phyloP scores from a whole-genome alignment of 352 stramenopile species.

The Peronospora belbahrii region DNA sequence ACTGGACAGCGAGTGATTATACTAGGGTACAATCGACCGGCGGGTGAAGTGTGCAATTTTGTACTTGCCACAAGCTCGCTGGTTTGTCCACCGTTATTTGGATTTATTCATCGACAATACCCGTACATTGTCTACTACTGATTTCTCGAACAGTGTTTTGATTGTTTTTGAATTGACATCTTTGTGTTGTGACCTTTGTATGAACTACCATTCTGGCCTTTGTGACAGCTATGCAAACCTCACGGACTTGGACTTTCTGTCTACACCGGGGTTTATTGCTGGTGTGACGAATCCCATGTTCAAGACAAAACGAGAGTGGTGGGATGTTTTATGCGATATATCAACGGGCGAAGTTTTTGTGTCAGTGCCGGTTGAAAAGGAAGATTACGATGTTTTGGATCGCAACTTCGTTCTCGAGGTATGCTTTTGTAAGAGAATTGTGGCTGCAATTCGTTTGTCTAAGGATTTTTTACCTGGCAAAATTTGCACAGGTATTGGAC shows the following conservation, averaged over 20 bases:
- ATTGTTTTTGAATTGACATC: too few relatives aligned
- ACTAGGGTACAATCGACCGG: conserved; percentile 76
- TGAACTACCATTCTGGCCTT: too few relatives aligned
- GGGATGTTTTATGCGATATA: conserved; percentile 86
- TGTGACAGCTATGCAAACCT: conserved; percentile 81
- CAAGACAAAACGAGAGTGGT: conserved; percentile 87
- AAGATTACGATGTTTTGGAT: conserved; percentile 66
- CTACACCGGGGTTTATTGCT: conserved; percentile 79
- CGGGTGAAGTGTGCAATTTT: conserved; percentile 80
- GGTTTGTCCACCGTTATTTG: conserved; percentile 72
- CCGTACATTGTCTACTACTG: conserved; percentile 28
- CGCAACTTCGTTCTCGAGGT: conserved; percentile 73
- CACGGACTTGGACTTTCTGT: conserved; percentile 83
- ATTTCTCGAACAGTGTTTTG: not conserved
- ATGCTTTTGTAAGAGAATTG: not conserved
- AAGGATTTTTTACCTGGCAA: conserved; percentile 1
- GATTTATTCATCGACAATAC: conserved; percentile 71
- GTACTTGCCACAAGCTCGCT: conserved; percentile 79
- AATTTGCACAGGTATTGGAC: conserved; percentile 52
- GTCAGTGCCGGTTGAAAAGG: conserved; percentile 48
- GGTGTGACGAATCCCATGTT: conserved; percentile 91
- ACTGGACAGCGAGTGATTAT: conserved; percentile 72
- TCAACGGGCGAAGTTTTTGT: conserved; percentile 72
- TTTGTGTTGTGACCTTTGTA: not conserved
- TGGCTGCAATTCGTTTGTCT: not conserved